phyloP scores from a whole-genome alignment of 2,329 filamentous ascomycete genomes.

The Hypoxylon sp. region DNA sequence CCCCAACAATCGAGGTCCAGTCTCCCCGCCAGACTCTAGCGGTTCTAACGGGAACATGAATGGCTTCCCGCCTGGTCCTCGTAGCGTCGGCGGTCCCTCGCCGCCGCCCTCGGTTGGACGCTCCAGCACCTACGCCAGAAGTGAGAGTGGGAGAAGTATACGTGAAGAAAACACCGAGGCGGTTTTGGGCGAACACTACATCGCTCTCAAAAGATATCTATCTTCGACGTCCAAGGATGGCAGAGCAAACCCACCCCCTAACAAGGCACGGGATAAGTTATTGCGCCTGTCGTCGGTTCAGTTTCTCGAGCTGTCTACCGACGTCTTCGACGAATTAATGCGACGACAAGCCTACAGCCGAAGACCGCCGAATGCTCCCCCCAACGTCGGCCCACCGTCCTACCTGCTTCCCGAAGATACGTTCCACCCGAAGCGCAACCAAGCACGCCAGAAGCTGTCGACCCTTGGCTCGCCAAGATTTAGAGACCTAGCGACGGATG shows the following conservation, averaged over 20 bases:
- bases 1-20: conserved; percentile 70
- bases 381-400: conserved; percentile 70
- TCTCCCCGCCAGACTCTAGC: conserved; percentile 79
- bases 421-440: conserved; percentile 97
- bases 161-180: conserved; percentile 73
- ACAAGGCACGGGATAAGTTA: conserved; percentile 94
- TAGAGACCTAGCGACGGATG: conserved; percentile 92
- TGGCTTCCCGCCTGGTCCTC: conserved; percentile 69
- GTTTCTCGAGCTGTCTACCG: conserved; percentile 97
- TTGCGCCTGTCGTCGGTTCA: conserved; percentile 90
- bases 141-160: conserved; percentile 74
- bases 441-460: conserved; percentile 94
- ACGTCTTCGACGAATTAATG: conserved; percentile 95
- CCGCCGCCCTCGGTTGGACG: conserved; percentile 90
- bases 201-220: conserved; percentile 82
- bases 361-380: conserved; percentile 66
- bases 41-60: conserved; percentile 74
- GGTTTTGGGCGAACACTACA: conserved; percentile 84
- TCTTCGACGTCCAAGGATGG: conserved; percentile 80
- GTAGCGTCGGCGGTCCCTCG: conserved; percentile 77
- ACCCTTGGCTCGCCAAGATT: conserved; percentile 90
- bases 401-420: conserved; percentile 87
- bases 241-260: conserved; percentile 80
- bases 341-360: conserved; percentile 81
- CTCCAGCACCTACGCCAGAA: conserved; percentile 83